Evolutionary conservation across 306 rosid genomes (phyloP).

Genomic region (Rosa multiflora): DNA sequence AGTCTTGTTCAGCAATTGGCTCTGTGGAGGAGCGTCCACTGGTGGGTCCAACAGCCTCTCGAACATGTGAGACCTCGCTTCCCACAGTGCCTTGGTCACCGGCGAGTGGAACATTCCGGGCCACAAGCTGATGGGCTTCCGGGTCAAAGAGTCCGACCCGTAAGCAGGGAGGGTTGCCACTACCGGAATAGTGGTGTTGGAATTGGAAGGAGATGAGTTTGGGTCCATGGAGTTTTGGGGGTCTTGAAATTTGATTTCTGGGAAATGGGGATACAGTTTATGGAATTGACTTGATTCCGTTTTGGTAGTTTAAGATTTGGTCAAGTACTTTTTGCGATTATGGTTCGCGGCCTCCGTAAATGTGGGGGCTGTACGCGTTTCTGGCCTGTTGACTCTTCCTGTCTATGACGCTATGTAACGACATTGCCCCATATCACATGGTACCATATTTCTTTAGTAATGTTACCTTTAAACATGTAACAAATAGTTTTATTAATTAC

Average conservation of each 20-base stretch:
- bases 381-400: no score
- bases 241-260: not conserved
- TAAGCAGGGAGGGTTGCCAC: slow-evolving; percentile 29
- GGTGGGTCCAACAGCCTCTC: slow-evolving; percentile 50
- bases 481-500: no score
- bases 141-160: slow-evolving; percentile 7
- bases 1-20: slow-evolving; percentile 65
- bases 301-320: not conserved
- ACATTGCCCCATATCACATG: no score
- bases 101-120: slow-evolving; percentile 97
- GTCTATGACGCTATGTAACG: no score
- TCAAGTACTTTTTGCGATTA: not conserved
- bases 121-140: slow-evolving; percentile 73
- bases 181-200: slow-evolving; percentile 51
- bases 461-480: no score
- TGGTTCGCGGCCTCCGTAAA: no score
- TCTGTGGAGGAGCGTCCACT: slow-evolving; percentile 80
- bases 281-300: not conserved
- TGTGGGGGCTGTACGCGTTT: no score
- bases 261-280: not conserved
- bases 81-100: slow-evolving; percentile 71
- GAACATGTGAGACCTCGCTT: slow-evolving; percentile 47
- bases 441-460: no score
- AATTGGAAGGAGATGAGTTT: slow-evolving; percentile 40
- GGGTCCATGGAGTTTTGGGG: slow-evolving; percentile 44